A percentile compares a stretch with the other conserved stretches of the same genome.
Conservation (phyloP, 257 asterid genomes). For the Nicotiana tabacum region DNA sequence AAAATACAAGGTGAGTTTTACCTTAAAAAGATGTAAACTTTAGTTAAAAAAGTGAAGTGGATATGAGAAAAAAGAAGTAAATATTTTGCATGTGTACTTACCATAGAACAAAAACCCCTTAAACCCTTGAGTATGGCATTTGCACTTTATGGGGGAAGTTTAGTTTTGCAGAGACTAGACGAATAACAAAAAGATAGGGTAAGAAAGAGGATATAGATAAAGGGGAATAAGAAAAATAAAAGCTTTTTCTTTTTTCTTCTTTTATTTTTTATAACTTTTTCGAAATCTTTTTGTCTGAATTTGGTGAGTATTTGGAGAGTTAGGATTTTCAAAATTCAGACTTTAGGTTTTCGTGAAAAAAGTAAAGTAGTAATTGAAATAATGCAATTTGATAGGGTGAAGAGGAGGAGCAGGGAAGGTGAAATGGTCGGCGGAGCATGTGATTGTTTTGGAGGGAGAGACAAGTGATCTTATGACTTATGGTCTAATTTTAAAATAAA, state of each 20-base stretch:
- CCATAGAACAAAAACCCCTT: conserved; percentile 12
- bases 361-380: neutral
- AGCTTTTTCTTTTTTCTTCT: neutral
- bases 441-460: conserved; percentile 3
- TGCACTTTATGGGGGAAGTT: conserved; percentile 11
- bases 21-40: neutral
- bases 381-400: conserved; percentile 12
- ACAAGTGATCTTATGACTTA: neutral
- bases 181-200: conserved; percentile 38
- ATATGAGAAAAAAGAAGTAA: neutral
- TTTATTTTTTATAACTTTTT: conserved; percentile 14
- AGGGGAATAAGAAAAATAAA: conserved; percentile 1
- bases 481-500: no score
- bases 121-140: conserved; percentile 40
- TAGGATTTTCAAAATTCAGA: neutral
- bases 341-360: conserved; percentile 1
- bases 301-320: conserved; percentile 7
- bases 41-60: conserved; percentile 7
- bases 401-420: conserved; percentile 28
- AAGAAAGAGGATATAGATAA: conserved; percentile 31
- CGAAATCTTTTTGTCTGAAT: conserved; percentile 21
- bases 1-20: neutral
- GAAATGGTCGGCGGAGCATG: conserved; percentile 13
- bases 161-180: conserved; percentile 13
- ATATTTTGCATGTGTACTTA: conserved; percentile 19